Base-by-base conservation (phyloP, 2,329 filamentous ascomycete species). In the Fusarium agapanthi region DNA sequence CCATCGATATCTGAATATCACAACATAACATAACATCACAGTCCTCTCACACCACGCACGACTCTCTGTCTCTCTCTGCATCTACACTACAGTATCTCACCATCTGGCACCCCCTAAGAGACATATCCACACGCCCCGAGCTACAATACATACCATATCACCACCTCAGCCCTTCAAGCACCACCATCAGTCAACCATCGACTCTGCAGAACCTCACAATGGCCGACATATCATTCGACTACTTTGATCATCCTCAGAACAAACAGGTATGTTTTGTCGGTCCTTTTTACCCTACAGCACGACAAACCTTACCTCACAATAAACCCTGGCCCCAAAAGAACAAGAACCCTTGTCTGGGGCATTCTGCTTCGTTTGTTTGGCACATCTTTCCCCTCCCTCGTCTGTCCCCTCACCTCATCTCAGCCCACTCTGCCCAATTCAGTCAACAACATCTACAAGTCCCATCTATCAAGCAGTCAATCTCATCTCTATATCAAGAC, bases 181-280 rank as follows among this genome's bases (percentile, higher is more conserved):
- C 67, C 65, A 61, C 48, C 61, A 66, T 67, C 61, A 75, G 59
- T 72, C 74, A 72, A 75, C 30, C 62, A 62, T 69, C 70, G 65
- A 70, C 63, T 51, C 45, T 57, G 28, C 26, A 37, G 32, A 77
- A 15, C 38, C 38, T 56, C 63, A 57, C 64, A 71, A 77, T 77
- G 75, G 72, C 75, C 62, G 74, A 77, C 45, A 62, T 77, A 77
- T 74, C 75, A 62, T 77, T 77, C 72, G 75, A 77, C 61, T 77
- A 77, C 65, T 77, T 75, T 77, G 75, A 76, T 44, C 70, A 76
- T 43, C 54, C 75, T 61, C 75, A 77, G 70, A 67, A 71, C 64
- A 77, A 77, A 76, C 75, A 77, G 72, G 75, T 77, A 77, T 54
- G 75, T 62, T 63, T 54, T n/a, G 43, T 65, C 55, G 65, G 59